Percentiles rank a stretch among this genome's conserved stretches.
phyloP scores from a whole-genome alignment of 805 yeast genomes.

The Wickerhamiella parazyma region DNA sequence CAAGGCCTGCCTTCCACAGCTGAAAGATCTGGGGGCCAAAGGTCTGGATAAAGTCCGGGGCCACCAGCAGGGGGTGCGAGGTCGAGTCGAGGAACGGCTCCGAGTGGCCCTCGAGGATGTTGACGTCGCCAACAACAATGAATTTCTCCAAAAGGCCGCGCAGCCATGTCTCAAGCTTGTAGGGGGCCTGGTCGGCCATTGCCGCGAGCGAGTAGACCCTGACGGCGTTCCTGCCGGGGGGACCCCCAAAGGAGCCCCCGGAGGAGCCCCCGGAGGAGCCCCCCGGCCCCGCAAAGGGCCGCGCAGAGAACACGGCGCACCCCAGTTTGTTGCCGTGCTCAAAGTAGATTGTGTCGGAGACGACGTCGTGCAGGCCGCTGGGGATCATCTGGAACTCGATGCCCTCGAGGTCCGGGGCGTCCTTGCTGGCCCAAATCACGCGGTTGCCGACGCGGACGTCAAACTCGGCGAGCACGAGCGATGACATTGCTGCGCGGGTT shows the following conservation, averaged over 20 bases:
- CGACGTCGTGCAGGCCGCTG: constrained; percentile 47
- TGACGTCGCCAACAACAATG: constrained; percentile 11
- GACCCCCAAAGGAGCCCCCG: too few relatives aligned
- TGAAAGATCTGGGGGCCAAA: constrained; percentile 56
- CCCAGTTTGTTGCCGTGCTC: constrained; percentile 19
- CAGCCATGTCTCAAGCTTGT: constrained; percentile 17
- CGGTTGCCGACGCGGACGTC: constrained; percentile 40
- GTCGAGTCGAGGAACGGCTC: constrained; percentile 13
- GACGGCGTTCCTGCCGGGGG: constrained; percentile 9
- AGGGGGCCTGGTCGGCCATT: constrained; percentile 13
- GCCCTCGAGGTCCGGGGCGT: constrained; percentile 26
- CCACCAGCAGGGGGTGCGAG: constrained; percentile 28
- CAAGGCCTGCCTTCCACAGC: constrained; percentile 47
- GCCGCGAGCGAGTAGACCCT: constrained; percentile 18
- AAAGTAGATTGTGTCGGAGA: constrained; percentile 42
- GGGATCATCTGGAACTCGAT: constrained; percentile 56
- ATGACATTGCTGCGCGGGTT: constrained; percentile 13
- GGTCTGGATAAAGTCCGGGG: constrained; percentile 31
- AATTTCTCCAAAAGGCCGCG: constrained; percentile 12
- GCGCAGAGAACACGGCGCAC: constrained; percentile 14
- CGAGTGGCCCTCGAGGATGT: constrained; percentile 4
- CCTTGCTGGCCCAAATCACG: constrained; percentile 31
- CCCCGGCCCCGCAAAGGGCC: constrained; percentile 7
- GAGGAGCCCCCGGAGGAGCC: too few relatives aligned
- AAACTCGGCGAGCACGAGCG: constrained; percentile 36